Percentiles rank a stretch among this genome's conserved stretches.
These are phyloP conservation scores for Candida tetrigidarum DNA, from an alignment of 1,139 yeast genomes.

Conservation along the genomic window DNA sequence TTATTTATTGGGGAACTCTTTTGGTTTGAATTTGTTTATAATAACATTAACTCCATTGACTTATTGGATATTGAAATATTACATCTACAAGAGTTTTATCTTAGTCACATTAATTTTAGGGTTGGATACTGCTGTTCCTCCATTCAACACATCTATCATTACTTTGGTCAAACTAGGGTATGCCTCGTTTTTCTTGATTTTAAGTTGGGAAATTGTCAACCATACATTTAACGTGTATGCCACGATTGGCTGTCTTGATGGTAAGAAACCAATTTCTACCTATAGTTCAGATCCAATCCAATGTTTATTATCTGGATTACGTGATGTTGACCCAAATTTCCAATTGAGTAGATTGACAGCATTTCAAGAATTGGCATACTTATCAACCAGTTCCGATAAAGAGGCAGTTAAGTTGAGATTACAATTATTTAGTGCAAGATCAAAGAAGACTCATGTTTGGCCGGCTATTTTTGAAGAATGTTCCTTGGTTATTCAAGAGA, in stretches of 20 bases:
- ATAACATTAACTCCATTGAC: conserved; percentile 46
- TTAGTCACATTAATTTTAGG: conserved; percentile 31
- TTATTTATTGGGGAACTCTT: conserved; percentile 38
- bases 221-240: conserved; percentile 72
- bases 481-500: conserved; percentile 52
- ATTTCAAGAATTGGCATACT: conserved; percentile 72
- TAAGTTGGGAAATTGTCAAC: conserved; percentile 66
- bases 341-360: conserved; percentile 69
- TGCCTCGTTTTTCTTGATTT: conserved; percentile 42
- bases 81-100: conserved; percentile 45
- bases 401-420: conserved; percentile 49
- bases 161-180: conserved; percentile 40
- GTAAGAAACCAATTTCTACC: conserved; percentile 69
- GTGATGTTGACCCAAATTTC: conserved; percentile 45
- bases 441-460: conserved; percentile 56
- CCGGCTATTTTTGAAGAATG: conserved; percentile 63
- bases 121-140: conserved; percentile 35
- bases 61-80: conserved; percentile 47
- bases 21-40: conserved; percentile 35
- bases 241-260: conserved; percentile 81
- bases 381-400: conserved; percentile 53
- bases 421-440: conserved; percentile 56
- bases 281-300: conserved; percentile 73
- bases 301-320: conserved; percentile 75
- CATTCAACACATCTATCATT: conserved; percentile 40